Percentiles rank a stretch among this genome's conserved stretches.
Conservation (phyloP, 371 early-diverging fungal genomes). For the Thermomucor indicae-seudaticae region DNA sequence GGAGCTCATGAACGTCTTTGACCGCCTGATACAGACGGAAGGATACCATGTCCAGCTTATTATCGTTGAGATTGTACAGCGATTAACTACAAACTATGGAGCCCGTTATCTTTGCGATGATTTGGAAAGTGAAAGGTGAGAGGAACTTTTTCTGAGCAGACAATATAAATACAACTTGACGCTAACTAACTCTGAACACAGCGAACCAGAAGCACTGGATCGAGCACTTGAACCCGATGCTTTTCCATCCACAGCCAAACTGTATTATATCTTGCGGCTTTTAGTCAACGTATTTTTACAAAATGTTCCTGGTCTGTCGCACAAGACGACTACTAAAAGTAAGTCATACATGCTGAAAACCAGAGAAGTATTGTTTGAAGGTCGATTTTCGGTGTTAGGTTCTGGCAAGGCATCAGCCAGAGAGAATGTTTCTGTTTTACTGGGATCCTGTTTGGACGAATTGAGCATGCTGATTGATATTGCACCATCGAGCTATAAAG, state of each 20-base stretch:
- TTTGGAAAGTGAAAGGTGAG: conserved; percentile 22
- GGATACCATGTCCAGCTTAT: conserved; percentile 39
- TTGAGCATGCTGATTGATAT: conserved; percentile 34
- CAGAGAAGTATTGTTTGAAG: neutral
- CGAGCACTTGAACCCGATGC: conserved; percentile 31
- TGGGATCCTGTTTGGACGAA: conserved; percentile 41
- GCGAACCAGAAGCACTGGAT: conserved; percentile 17
- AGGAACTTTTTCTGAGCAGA: neutral
- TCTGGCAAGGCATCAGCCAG: neutral
- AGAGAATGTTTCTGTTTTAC: conserved; percentile 18
- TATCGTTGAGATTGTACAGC: conserved; percentile 44
- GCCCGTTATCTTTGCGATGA: conserved; percentile 36
- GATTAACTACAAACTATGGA: conserved; percentile 41
- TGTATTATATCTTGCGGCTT: conserved; percentile 44
- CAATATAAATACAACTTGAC: neutral
- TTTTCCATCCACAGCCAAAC: conserved; percentile 42
- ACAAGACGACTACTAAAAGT: conserved; percentile 21
- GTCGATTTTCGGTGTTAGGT: neutral
- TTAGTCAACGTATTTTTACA: conserved; percentile 49
- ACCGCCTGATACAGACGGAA: conserved; percentile 55
- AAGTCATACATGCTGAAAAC: neutral
- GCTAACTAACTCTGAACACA: neutral
- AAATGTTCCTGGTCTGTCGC: conserved; percentile 35
- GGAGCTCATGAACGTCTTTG: conserved; percentile 63
- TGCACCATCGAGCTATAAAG: conserved; percentile 35